Evolutionary conservation across 352 stramenopile species (phyloP).

Genomic region (Phytophthora idaei): DNA sequence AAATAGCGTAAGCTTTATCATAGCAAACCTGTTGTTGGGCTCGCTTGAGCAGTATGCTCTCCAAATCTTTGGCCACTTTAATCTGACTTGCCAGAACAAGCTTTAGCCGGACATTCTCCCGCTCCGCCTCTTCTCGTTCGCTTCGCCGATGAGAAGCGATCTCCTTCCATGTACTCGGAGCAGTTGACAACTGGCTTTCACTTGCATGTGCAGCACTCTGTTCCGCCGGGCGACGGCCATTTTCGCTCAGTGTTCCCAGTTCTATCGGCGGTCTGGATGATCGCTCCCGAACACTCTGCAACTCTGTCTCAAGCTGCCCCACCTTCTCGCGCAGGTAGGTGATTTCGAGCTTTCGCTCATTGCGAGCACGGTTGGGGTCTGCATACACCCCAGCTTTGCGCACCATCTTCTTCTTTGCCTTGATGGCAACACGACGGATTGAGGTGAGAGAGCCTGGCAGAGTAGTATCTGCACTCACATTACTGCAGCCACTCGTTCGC

Average conservation of each 20-base stretch:
- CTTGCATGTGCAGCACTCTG: background rate
- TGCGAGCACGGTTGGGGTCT: conserved; percentile 30
- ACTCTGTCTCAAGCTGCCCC: conserved; percentile 35
- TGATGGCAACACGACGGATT: conserved; percentile 2
- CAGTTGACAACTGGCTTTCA: background rate
- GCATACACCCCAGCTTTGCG: conserved; percentile 18
- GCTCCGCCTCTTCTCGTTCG: conserved; percentile 25
- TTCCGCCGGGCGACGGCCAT: background rate
- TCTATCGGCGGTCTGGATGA: background rate
- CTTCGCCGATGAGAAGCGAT: conserved; percentile 17
- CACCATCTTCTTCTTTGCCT: conserved; percentile 19
- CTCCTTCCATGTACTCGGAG: conserved; percentile 16
- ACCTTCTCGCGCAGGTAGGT: conserved; percentile 46
- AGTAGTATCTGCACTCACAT: background rate
- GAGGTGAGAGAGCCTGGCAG: background rate
- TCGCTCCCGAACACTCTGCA: conserved; percentile 22
- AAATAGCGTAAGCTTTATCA: background rate
- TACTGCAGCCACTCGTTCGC: background rate
- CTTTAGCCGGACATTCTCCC: conserved; percentile 40
- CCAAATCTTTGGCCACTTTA: conserved; percentile 47
- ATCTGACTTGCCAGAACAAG: conserved; percentile 52
- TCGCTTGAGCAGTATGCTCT: conserved; percentile 45
- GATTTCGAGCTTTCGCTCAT: conserved; percentile 44
- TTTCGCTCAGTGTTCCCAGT: background rate
- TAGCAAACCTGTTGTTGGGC: conserved; percentile 21